These are phyloP conservation scores for Arabidopsis hybrid DNA, from an alignment of 441 rosid species.

Conservation along the genomic window DNA sequence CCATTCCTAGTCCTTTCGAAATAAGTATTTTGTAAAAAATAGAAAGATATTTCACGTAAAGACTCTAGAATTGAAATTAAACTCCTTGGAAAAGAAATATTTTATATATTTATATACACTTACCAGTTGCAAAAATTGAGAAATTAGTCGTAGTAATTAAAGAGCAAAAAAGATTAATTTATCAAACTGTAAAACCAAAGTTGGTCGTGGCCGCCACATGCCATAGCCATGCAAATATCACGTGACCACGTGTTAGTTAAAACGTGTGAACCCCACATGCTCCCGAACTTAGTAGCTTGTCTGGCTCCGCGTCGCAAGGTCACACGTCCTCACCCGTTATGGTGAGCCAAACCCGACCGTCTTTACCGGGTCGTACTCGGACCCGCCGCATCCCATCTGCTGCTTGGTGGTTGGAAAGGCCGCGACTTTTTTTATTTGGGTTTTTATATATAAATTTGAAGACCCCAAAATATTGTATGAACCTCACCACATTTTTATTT, in stretches of 20 bases:
- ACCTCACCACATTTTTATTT: conserved; percentile 28
- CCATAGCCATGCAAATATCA: conserved; percentile 26
- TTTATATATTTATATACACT: not conserved
- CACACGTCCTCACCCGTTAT: conserved; percentile 38
- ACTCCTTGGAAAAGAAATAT: not conserved
- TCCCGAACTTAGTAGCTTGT: conserved; percentile 14
- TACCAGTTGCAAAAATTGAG: not conserved
- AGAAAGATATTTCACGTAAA: not conserved
- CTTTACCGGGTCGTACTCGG: conserved; percentile 17
- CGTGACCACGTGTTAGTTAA: conserved; percentile 28
- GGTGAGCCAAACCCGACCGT: conserved; percentile 42
- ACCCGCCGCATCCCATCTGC: conserved; percentile 36
- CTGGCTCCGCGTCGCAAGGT: conserved; percentile 50
- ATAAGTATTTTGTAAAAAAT: not conserved
- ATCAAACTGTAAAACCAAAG: not conserved
- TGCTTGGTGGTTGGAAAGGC: conserved; percentile 50
- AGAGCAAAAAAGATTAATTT: not conserved
- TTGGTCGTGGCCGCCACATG: conserved; percentile 21
- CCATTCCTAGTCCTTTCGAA: not conserved
- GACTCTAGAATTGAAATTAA: not conserved
- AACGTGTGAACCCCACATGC: conserved; percentile 16
- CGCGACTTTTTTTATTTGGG: conserved; percentile 24
- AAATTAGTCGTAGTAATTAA: not conserved
- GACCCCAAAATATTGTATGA: conserved; percentile 28
- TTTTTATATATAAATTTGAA: not conserved